These are phyloP conservation scores for Exobasidium rhododendri DNA, from an alignment of 1,284 basidiomycete species.

Conservation along the genomic window DNA sequence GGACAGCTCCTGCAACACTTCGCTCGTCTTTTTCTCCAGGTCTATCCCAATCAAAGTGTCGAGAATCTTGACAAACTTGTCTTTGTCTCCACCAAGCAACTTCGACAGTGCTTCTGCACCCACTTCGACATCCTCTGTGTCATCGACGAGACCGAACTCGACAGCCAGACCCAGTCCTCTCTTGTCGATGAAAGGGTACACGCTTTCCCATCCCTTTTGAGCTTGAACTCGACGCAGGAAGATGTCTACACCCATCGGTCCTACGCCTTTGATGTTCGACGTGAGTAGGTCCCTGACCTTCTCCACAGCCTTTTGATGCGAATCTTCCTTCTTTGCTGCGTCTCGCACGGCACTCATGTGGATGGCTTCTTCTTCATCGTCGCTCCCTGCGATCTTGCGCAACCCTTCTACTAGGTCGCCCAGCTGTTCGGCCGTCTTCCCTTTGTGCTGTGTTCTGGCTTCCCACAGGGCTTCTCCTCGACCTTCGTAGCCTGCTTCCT, in stretches of 20 bases:
- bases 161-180: slow-evolving; percentile 20
- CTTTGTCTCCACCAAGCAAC: slow-evolving; percentile 27
- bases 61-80: slow-evolving; percentile 30
- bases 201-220: slow-evolving; percentile 22
- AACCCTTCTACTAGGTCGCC: slow-evolving; percentile 30
- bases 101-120: slow-evolving; percentile 22
- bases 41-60: slow-evolving; percentile 36
- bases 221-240: slow-evolving; percentile 30
- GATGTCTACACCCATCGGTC: slow-evolving; percentile 28
- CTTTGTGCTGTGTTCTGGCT: slow-evolving; percentile 38
- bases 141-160: slow-evolving; percentile 23
- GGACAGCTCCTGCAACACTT: slow-evolving; percentile 23
- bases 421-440: slow-evolving; percentile 35
- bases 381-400: slow-evolving; percentile 16
- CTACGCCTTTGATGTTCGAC: slow-evolving; percentile 27
- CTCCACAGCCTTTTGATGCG: slow-evolving; percentile 5
- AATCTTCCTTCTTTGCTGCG: slow-evolving; percentile 12
- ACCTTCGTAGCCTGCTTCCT: slow-evolving; percentile 30
- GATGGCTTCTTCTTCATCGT: slow-evolving; percentile 13
- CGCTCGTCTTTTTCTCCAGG: slow-evolving; percentile 30
- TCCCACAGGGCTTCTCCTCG: slow-evolving; percentile 31
- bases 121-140: slow-evolving; percentile 15
- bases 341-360: slow-evolving; percentile 19
- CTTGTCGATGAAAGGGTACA: slow-evolving; percentile 36
- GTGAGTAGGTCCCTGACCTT: slow-evolving; percentile 22